Evolutionary conservation across 768 basidiomycete species (phyloP).

Genomic region (Kwoniella dendrophila): DNA sequence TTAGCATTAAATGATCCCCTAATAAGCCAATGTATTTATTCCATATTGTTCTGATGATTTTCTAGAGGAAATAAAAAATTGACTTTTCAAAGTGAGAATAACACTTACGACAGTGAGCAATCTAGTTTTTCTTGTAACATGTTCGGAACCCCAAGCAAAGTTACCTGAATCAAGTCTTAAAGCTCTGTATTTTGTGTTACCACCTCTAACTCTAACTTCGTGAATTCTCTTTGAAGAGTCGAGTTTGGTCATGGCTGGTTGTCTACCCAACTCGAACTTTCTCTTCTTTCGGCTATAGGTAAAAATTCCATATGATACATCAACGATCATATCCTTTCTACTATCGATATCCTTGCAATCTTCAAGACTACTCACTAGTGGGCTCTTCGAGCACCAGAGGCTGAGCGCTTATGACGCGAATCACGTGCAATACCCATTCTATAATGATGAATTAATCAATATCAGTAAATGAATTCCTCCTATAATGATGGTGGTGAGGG

Average conservation of each 20-base stretch:
- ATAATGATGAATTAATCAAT: not conserved
- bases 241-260: constrained; percentile 95
- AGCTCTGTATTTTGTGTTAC: constrained; percentile 92
- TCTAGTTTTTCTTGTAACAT: constrained; percentile 90
- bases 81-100: not conserved
- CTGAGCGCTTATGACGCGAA: constrained; percentile 95
- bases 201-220: constrained; percentile 91
- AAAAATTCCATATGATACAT: constrained; percentile 59
- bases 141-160: constrained; percentile 98
- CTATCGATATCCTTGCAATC: not conserved
- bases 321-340: not conserved
- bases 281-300: constrained; percentile 94
- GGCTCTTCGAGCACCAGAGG: constrained; percentile 63
- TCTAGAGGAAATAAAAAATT: not conserved
- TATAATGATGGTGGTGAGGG: no score
- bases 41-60: not conserved
- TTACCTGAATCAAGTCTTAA: constrained; percentile 95
- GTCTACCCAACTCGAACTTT: constrained; percentile 99
- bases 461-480: no score
- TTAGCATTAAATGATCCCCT: constrained; percentile 2
- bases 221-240: constrained; percentile 88
- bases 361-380: constrained; percentile 42
- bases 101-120: constrained; percentile 87
- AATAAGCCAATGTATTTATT: not conserved
- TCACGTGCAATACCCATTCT: constrained; percentile 87